Conservation (phyloP, 495 filamentous ascomycete genomes). For the Penicillium flavigenum region DNA sequence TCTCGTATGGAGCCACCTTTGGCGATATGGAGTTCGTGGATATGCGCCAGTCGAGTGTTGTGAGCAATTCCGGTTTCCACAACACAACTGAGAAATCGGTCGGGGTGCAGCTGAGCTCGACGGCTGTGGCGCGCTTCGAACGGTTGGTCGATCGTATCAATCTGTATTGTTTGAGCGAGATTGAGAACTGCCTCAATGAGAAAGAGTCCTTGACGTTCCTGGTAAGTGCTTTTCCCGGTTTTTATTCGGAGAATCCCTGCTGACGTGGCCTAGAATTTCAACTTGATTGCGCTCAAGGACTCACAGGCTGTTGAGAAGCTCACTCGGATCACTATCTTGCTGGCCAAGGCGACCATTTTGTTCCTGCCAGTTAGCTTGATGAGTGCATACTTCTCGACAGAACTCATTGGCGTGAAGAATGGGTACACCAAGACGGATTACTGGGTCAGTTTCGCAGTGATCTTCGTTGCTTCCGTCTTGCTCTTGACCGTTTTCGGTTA, state of each 20-base stretch:
- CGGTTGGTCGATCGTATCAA: constrained; percentile 72
- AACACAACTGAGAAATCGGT: constrained; percentile 36
- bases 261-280: constrained; percentile 66
- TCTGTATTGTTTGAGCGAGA: constrained; percentile 76
- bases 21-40: constrained; percentile 34
- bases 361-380: constrained; percentile 83
- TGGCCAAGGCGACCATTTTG: constrained; percentile 79
- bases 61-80: constrained; percentile 25
- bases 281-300: constrained; percentile 82
- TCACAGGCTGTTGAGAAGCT: constrained; percentile 75
- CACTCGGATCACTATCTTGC: constrained; percentile 75
- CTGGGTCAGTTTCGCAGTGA: constrained; percentile 70
- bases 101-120: constrained; percentile 60
- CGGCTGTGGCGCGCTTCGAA: constrained; percentile 72
- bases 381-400: constrained; percentile 79
- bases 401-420: constrained; percentile 58
- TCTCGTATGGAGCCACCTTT: constrained; percentile 28
- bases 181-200: constrained; percentile 74
- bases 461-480: constrained; percentile 62
- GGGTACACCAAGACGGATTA: constrained; percentile 63
- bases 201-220: constrained; percentile 75
- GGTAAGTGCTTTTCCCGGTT: constrained; percentile 36
- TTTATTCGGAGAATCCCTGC: neutral
- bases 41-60: constrained; percentile 27
- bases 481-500: constrained; percentile 50